Base-by-base conservation (phyloP, 2,329 filamentous ascomycete species). In the Ceratocystis papillata region DNA sequence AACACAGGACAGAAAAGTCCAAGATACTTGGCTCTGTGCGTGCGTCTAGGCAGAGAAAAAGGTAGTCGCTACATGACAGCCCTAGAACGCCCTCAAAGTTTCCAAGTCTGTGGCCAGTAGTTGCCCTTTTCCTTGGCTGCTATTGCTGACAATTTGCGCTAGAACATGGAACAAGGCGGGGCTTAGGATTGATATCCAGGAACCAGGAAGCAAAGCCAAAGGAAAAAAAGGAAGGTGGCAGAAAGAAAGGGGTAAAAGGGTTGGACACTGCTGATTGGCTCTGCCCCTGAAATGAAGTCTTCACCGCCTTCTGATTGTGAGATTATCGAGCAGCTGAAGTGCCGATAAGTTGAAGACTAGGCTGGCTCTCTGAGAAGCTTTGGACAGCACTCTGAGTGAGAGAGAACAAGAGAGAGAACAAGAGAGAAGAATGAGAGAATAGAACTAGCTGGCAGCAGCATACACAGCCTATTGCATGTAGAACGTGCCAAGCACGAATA, bases 241-340 rank as follows among this genome's bases (percentile, higher is more conserved):
- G 60, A 62, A 46, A 44, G 37, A 62, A 62, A 62, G 33, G 60
- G 37, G 44, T 62, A 62, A 62, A 15, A 44, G 37, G 22, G 28
- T 30, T 57, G 15, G 7, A 6, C 25, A 28, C 6, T 8, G 22
- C 12, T 57, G 53, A 57, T 57, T 57, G 22, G 53, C 53, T 17
- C 25, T 8, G 5, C 25, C 12, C 53, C 53, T 57, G 53, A 33
- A n/a, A 30, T 30, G 25, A 2, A 8, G 10, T 12, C 4, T 50
- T 57, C 25, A 57, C 53, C 53, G 53, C 53, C 53, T 57, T 30
- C 25, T 17, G 25, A 10, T 8, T n/a, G 15, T 12, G 28, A 57
- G 33, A 15, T 41, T 28, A n/a, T 10, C 22, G 50, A 6, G 50
- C 17, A 48, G 20, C 25, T 55, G 3, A 55, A 30, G 50, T 55